phyloP scores from a whole-genome alignment of 192 early-diverging fungal species.

The Chytriomyces sp. region DNA sequence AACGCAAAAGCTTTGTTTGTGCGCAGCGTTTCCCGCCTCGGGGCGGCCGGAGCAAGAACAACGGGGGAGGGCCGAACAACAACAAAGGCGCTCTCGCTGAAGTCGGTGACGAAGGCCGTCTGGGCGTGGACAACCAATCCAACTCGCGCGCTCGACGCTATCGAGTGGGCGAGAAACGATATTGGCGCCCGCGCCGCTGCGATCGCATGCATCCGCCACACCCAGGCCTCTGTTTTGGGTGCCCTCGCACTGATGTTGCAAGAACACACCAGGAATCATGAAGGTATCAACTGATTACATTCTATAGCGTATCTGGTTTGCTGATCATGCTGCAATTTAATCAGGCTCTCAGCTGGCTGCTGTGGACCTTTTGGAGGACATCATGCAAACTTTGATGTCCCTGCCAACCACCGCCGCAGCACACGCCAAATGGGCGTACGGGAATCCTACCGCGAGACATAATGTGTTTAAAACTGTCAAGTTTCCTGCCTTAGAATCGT shows the following conservation, averaged over 20 bases:
- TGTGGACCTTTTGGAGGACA: neutral
- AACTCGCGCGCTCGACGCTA: neutral
- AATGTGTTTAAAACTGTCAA: neutral
- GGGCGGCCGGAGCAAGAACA: no score
- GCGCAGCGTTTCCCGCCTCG: no score
- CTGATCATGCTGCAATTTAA: neutral
- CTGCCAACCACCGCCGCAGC: neutral
- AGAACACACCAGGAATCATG: no score
- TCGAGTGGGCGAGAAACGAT: neutral
- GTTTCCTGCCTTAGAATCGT: neutral
- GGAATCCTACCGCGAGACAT: neutral
- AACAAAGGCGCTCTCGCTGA: neutral
- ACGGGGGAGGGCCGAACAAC: no score
- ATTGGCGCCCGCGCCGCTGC: neutral
- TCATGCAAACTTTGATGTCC: neutral
- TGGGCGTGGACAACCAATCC: neutral
- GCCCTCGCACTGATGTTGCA: neutral
- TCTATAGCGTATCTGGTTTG: neutral
- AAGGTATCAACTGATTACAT: no score
- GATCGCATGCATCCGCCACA: neutral
- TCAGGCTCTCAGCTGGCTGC: neutral
- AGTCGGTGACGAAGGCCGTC: neutral
- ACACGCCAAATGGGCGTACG: neutral
- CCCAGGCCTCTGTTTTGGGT: neutral
- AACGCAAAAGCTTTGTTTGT: no score